Base-by-base conservation (phyloP, 352 stramenopile genomes). In the Pythium sukuiense region DNA sequence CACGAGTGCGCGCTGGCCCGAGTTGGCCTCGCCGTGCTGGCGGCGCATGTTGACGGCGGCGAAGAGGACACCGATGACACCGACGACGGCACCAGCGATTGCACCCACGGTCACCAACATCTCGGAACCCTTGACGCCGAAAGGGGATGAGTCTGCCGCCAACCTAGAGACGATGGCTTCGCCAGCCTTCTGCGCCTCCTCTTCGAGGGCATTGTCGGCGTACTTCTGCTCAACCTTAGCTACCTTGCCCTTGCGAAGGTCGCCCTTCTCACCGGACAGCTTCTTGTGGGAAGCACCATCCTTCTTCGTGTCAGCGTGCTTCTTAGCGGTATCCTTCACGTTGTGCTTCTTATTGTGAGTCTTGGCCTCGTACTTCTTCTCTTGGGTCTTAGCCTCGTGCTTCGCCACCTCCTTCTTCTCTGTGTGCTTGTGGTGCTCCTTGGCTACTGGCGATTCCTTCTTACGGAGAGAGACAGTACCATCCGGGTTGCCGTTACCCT, bases 1-100 rank as follows among this genome's bases (percentile, higher is more conserved):
- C 20, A 53, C 67, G 27, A 70, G 61, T 20, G 58, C 55, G 55
- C 63, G 61, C 32, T 63, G 39, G 18, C 41, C 50, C 9, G 55
- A 32, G 6, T 53, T 54, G 14, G 54, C 26, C 24, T 63, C 60
- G 6, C 53, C 53, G 14, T 53, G 62, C 55, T 69, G 64, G 29
- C 64, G 67, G 26, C 67, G 62, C 24, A 65, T 16, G 43, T 45
- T n/a, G 24, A 72, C 33, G 48, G 68, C 32, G n/a, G 60, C 66
- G 16, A 75, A 30, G 20, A 78, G 12, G 11, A 67, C 63, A 26
- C 53, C 72, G 3, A 71, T 11, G 4, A 65, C 58, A 16, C 57
- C 59, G 7, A 68, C 54, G 6, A 64, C 69, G 12, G 68, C 52
- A 1, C 68, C 72, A 3, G 56, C 60, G 14, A 73, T 56, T 3